These are phyloP conservation scores for Pseudogymnoascus pannorum DNA, from an alignment of 2,329 filamentous ascomycete genomes.

Conservation along the genomic window DNA sequence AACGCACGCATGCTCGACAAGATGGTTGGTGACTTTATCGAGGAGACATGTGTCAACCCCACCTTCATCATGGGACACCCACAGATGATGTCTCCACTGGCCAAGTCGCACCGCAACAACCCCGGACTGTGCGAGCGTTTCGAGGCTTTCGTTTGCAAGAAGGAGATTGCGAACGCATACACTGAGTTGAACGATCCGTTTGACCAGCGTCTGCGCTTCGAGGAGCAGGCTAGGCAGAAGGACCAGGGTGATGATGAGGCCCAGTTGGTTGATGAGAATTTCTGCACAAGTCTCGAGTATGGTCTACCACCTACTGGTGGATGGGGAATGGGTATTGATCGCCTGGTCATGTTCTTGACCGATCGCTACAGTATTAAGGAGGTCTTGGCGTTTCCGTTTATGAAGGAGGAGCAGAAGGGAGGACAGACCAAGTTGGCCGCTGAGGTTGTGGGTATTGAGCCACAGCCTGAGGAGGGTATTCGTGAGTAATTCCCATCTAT, in stretches of 20 bases:
- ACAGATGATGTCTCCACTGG: constrained; percentile 88
- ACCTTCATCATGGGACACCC: constrained; percentile 84
- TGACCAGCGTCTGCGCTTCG: constrained; percentile 83
- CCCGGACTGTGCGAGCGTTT: constrained; percentile 92
- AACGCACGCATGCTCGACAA: constrained; percentile 96
- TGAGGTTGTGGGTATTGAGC: constrained; percentile 54
- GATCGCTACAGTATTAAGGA: constrained; percentile 96
- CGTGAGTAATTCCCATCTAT: constrained; percentile 9
- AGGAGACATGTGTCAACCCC: constrained; percentile 87
- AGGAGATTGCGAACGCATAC: constrained; percentile 92
- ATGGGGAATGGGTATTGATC: constrained; percentile 94
- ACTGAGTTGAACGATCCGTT: constrained; percentile 97
- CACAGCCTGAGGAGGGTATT: constrained; percentile 54
- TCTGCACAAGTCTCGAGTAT: constrained; percentile 83
- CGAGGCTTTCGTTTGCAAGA: constrained; percentile 94
- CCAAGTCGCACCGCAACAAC: constrained; percentile 82
- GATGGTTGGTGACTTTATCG: constrained; percentile 88
- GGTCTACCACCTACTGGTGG: constrained; percentile 89
- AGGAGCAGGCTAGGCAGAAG: constrained; percentile 95
- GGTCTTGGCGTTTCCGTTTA: constrained; percentile 92
- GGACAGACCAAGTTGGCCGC: constrained; percentile 47
- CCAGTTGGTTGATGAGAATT: constrained; percentile 91
- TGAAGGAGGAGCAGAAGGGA: constrained; percentile 71
- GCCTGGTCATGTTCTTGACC: constrained; percentile 90
- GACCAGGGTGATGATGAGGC: constrained; percentile 95